Conservation (phyloP, 306 rosid genomes). For the Pterocarpus santalinus region DNA sequence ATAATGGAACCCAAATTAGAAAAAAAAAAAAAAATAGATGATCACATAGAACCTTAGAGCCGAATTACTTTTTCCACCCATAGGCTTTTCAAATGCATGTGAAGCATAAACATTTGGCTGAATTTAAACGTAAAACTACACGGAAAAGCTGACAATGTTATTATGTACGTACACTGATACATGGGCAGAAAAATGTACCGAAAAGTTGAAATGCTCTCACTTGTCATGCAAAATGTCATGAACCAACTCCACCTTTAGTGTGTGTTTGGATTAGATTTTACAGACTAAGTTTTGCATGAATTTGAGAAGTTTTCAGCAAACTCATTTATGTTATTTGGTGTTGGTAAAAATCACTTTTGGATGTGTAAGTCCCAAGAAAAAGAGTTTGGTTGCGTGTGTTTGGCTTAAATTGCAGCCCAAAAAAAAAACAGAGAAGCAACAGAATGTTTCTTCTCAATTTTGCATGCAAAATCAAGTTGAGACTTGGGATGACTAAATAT, state of each 20-base stretch:
- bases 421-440: background rate
- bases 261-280: too few relatives aligned
- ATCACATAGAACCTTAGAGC: background rate
- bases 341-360: slow-evolving; percentile 1
- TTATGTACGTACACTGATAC: too few relatives aligned
- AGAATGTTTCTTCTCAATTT: slow-evolving; percentile 11
- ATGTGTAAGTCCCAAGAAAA: background rate
- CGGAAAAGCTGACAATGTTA: too few relatives aligned
- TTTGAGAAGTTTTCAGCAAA: background rate
- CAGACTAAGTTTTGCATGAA: too few relatives aligned
- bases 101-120: too few relatives aligned
- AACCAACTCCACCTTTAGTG: too few relatives aligned
- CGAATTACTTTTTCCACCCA: background rate
- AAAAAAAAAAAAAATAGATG: background rate
- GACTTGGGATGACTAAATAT: background rate
- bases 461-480: background rate
- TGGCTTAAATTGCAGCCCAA: too few relatives aligned
- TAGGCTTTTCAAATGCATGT: too few relatives aligned
- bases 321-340: background rate
- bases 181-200: too few relatives aligned
- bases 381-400: background rate
- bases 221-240: too few relatives aligned
- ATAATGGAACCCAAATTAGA: background rate
- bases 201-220: too few relatives aligned
- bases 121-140: too few relatives aligned